Conservation (phyloP, 352 stramenopile species). For the Pythium volutum region DNA sequence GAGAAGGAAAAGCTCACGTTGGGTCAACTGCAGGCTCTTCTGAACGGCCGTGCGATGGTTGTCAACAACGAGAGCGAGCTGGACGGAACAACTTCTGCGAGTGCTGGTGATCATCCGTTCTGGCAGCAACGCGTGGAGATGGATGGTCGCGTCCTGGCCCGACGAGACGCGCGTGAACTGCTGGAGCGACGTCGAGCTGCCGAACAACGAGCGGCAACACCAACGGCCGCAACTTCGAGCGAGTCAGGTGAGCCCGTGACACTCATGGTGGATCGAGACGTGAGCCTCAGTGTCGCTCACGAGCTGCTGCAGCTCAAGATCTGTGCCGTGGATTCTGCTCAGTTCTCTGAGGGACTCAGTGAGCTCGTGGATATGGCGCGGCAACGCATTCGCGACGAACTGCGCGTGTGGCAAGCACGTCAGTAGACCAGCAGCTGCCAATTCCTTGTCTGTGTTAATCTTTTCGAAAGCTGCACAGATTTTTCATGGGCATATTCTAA, state of each 20-base stretch:
- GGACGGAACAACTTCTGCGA: not conserved
- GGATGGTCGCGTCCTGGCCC: slow-evolving; percentile 32
- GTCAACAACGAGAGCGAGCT: not conserved
- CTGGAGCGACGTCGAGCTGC: slow-evolving; percentile 37
- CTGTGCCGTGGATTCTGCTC: not conserved
- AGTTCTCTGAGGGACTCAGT: not conserved
- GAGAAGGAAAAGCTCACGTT: slow-evolving; percentile 59
- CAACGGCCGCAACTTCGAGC: not conserved
- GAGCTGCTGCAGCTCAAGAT: slow-evolving; percentile 19
- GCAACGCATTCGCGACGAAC: slow-evolving; percentile 12
- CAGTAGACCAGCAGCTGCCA: not conserved
- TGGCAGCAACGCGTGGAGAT: slow-evolving; percentile 44
- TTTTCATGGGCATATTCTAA: too few relatives aligned
- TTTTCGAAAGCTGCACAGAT: too few relatives aligned
- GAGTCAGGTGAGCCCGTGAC: slow-evolving; percentile 8
- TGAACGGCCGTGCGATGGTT: slow-evolving; percentile 26
- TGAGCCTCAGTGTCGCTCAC: slow-evolving; percentile 9
- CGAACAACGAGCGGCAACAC: slow-evolving; percentile 12
- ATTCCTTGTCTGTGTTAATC: too few relatives aligned
- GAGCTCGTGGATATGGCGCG: slow-evolving; percentile 11
- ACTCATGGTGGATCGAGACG: slow-evolving; percentile 5
- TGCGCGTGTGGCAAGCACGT: slow-evolving; percentile 16
- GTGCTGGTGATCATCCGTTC: slow-evolving; percentile 25
- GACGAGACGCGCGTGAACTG: slow-evolving; percentile 32
- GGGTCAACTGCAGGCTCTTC: slow-evolving; percentile 41